Base-by-base conservation (phyloP, 768 basidiomycete species). In the Amylocystis lapponica region DNA sequence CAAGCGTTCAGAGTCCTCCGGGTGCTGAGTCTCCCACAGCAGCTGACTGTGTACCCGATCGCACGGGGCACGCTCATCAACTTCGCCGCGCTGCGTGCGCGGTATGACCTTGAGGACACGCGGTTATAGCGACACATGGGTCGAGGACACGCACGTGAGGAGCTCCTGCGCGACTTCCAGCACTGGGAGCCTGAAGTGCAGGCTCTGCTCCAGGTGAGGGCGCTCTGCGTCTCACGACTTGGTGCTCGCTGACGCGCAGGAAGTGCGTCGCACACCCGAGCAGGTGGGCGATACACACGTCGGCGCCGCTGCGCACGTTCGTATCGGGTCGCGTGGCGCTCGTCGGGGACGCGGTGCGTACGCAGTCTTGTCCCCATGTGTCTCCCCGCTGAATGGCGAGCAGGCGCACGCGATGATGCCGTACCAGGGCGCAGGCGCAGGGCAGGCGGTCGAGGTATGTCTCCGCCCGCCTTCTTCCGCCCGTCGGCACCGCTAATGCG, bases 171-270 rank as follows among this genome's bases (percentile, higher is more conserved):
- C 8, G 57, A 67, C 21, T 84, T 79, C 49, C 56, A 59, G 22
- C 53, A 63, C 25, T 80, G 83, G 70, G 82, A 84, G 57, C 66
- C 74, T 2, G 81, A 84, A 27, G 76, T 76, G 4, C 71, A 75
- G 50, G 66, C 68, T 1, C 55, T 86, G 0, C 52, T 86, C 14
- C 63, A 76, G 61, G 83, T 80, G 40, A 14, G 42, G 4, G 10
- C 22, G 21, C 16, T 13, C 19, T 29, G 4, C 27, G 19, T 9
- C 7, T 17, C 39, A 22, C 4, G 43, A 21, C 36, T 30, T 17
- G 27, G 30, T 38, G n/a, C n/a, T n/a, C n/a, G 16, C 27, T 34
- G 8, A 43, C 27, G 32, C 13, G 17, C n/a, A n/a, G n/a, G 3
- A 21, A 45, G 43, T 30, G 43, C 21, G 21, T 37, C 9, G 11